Evolutionary conservation across 495 filamentous ascomycete species (phyloP).

Genomic region (Daldinia bambusicola): DNA sequence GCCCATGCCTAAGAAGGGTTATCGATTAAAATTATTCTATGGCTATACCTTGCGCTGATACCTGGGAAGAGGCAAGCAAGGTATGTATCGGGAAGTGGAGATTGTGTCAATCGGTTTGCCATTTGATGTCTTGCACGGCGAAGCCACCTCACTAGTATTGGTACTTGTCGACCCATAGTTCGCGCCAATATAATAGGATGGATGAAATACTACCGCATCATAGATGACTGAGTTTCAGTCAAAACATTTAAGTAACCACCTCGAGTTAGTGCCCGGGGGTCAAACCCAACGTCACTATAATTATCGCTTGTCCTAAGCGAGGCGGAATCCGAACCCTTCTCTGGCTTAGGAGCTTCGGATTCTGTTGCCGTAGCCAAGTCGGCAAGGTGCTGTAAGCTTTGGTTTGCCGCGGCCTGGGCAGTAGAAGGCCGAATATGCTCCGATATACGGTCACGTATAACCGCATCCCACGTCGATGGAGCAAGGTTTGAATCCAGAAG

Average conservation of each 20-base stretch:
- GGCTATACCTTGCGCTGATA: not conserved
- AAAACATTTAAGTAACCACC: constrained; percentile 49
- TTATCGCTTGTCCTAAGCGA: constrained; percentile 43
- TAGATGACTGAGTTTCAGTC: constrained; percentile 27
- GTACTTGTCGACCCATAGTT: not conserved
- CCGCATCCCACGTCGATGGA: constrained; percentile 56
- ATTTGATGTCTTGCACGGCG: not conserved
- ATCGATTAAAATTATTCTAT: constrained; percentile 5
- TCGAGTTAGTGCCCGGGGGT: constrained; percentile 44
- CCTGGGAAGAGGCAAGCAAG: not conserved
- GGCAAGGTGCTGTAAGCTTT: constrained; percentile 70
- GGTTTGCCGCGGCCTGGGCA: constrained; percentile 49
- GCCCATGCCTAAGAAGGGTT: not conserved
- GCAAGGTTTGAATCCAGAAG: constrained; percentile 50
- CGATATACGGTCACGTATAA: constrained; percentile 60
- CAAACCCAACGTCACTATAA: constrained; percentile 46
- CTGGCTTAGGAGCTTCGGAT: constrained; percentile 37
- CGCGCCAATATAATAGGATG: not conserved
- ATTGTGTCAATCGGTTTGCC: not conserved
- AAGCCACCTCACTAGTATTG: not conserved
- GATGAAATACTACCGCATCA: constrained; percentile 25
- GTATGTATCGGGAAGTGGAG: constrained; percentile 5
- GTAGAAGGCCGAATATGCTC: constrained; percentile 50
- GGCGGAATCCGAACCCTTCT: constrained; percentile 28
- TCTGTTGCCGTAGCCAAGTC: constrained; percentile 66